Evolutionary conservation across 148 eudicot species (phyloP).

Genomic region (Vaccinium macrocarpon): DNA sequence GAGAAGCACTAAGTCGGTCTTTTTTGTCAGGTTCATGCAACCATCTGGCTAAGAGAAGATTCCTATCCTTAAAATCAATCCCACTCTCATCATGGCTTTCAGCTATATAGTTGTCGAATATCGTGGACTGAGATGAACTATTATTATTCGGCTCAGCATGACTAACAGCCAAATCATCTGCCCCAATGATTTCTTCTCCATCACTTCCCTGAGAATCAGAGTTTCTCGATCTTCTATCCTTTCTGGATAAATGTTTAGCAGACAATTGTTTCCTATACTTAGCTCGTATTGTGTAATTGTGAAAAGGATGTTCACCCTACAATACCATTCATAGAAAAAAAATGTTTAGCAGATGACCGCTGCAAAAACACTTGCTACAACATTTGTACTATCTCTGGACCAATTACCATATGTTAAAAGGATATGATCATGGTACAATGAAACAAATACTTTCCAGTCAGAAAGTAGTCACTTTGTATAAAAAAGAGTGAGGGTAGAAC

Average conservation of each 20-base stretch:
- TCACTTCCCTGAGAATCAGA: slow-evolving; percentile 35
- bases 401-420: not conserved
- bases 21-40: slow-evolving; percentile 71
- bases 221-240: slow-evolving; percentile 27
- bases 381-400: not conserved
- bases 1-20: slow-evolving; percentile 72
- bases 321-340: slow-evolving; percentile 17
- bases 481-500: not conserved
- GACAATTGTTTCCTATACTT: slow-evolving; percentile 52
- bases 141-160: slow-evolving; percentile 28
- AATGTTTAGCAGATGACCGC: slow-evolving; percentile 11
- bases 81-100: slow-evolving; percentile 27
- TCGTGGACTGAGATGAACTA: slow-evolving; percentile 23
- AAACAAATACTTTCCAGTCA: not conserved
- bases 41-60: slow-evolving; percentile 56
- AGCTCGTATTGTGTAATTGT: slow-evolving; percentile 78
- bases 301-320: slow-evolving; percentile 93
- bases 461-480: not conserved
- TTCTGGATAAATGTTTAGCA: slow-evolving; percentile 16
- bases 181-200: slow-evolving; percentile 30
- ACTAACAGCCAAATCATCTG: slow-evolving; percentile 23
- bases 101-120: slow-evolving; percentile 15
- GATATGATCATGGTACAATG: not conserved
- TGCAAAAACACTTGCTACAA: not conserved
- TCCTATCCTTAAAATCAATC: slow-evolving; percentile 22